phyloP scores from a whole-genome alignment of 441 rosid genomes.

The Breynia disticha region DNA sequence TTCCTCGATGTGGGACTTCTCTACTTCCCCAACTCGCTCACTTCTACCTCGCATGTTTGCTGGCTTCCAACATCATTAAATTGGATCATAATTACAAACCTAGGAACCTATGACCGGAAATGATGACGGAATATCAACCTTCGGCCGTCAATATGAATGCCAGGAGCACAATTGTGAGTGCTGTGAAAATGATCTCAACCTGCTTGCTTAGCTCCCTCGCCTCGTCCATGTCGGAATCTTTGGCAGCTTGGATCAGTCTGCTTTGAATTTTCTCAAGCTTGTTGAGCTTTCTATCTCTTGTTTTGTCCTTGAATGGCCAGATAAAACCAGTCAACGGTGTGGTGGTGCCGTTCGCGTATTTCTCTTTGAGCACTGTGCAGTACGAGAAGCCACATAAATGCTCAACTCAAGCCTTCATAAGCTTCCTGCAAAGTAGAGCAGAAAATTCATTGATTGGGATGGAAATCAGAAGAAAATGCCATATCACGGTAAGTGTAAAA shows the following conservation, averaged over 20 bases:
- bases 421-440: slow-evolving; percentile 59
- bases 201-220: slow-evolving; percentile 68
- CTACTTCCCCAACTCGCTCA: too few relatives aligned
- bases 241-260: slow-evolving; percentile 65
- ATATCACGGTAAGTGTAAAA: neutral
- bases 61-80: neutral
- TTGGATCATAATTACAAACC: slow-evolving; percentile 2
- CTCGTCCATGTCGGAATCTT: slow-evolving; percentile 73
- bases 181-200: slow-evolving; percentile 47
- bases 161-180: slow-evolving; percentile 47
- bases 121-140: slow-evolving; percentile 29
- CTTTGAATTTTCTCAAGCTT: slow-evolving; percentile 64
- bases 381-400: slow-evolving; percentile 67
- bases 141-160: slow-evolving; percentile 74
- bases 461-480: too few relatives aligned
- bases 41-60: too few relatives aligned
- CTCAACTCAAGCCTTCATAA: slow-evolving; percentile 74
- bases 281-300: slow-evolving; percentile 21
- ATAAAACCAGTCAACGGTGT: slow-evolving; percentile 72
- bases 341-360: slow-evolving; percentile 79
- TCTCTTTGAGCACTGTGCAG: slow-evolving; percentile 83
- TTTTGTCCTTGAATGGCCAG: slow-evolving; percentile 45
- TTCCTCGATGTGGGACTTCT: too few relatives aligned
- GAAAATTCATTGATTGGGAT: too few relatives aligned
- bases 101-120: neutral